A percentile compares a stretch with the other conserved stretches of the same genome.
Evolutionary conservation across 352 stramenopile genomes (phyloP).

Genomic region (Phytophthora pseudosyringae): DNA sequence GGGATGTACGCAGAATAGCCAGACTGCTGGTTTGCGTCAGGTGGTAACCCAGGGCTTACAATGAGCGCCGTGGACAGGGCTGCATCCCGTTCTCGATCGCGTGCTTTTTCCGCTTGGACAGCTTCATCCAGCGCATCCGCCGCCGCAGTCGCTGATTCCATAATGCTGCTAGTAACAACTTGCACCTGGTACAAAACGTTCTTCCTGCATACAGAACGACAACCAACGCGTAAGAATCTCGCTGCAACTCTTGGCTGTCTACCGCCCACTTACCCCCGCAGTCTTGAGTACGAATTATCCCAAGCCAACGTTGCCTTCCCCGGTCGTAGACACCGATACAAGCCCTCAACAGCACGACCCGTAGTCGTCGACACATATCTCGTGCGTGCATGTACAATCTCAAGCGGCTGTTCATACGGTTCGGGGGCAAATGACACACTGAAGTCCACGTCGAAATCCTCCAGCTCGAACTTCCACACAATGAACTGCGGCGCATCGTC

Average conservation of each 20-base stretch:
- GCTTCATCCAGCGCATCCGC: conserved; percentile 80
- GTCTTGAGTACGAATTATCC: conserved; percentile 85
- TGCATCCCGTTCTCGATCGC: conserved; percentile 46
- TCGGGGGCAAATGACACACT: conserved; percentile 62
- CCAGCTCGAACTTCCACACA: conserved; percentile 86
- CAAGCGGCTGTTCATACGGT: conserved; percentile 46
- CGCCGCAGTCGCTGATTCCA: conserved; percentile 72
- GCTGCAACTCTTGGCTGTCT: neutral
- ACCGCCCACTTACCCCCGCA: conserved; percentile 55
- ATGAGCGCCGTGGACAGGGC: conserved; percentile 48
- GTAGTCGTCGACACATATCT: conserved; percentile 60
- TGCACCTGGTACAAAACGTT: conserved; percentile 82
- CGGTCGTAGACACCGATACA: conserved; percentile 63
- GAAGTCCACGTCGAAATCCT: conserved; percentile 86
- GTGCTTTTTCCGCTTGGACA: conserved; percentile 51
- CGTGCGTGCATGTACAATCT: conserved; percentile 70
- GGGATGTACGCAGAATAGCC: conserved; percentile 50
- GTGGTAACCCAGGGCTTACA: conserved; percentile 29
- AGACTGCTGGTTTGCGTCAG: conserved; percentile 13
- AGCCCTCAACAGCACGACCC: conserved; percentile 66
- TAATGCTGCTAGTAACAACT: conserved; percentile 67
- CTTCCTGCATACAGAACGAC: conserved; percentile 46
- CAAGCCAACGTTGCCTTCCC: conserved; percentile 71
- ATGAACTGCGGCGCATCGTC: conserved; percentile 53
- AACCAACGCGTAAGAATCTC: conserved; percentile 6